Evolutionary conservation across 495 filamentous ascomycete species (phyloP).

Genomic region (Annulohypoxylon nitens): DNA sequence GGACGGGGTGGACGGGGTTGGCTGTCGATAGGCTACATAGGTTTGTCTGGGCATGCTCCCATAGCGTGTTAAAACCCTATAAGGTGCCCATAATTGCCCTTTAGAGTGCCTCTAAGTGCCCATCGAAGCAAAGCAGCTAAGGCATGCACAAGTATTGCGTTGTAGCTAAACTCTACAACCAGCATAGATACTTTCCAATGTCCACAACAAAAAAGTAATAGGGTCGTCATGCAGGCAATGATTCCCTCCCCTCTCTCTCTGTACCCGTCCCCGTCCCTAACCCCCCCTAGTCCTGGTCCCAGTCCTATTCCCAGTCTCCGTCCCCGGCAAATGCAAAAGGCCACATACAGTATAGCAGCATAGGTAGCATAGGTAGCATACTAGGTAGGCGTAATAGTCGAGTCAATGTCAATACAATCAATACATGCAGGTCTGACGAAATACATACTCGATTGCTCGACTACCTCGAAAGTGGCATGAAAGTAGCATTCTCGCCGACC

Average conservation of each 20-base stretch:
- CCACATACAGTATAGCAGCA: constrained; percentile 25
- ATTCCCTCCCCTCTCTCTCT: constrained; percentile 1
- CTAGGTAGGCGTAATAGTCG: constrained; percentile 19
- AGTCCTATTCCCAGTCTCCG: neutral
- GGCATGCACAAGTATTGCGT: constrained; percentile 33
- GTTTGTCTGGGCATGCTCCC: constrained; percentile 30
- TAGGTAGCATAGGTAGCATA: no score
- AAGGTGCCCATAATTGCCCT: neutral
- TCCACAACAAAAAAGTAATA: constrained; percentile 1
- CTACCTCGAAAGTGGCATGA: constrained; percentile 44
- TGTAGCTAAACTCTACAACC: constrained; percentile 37
- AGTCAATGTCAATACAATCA: constrained; percentile 39
- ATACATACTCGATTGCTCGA: constrained; percentile 43
- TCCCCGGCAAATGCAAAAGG: constrained; percentile 41
- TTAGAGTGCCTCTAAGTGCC: neutral
- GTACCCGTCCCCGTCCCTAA: neutral
- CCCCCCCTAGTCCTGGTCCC: neutral
- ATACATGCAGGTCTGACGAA: constrained; percentile 45
- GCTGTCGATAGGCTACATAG: constrained; percentile 19
- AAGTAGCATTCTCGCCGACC: constrained; percentile 20
- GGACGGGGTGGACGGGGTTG: neutral
- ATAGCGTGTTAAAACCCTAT: constrained; percentile 20
- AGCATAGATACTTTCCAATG: constrained; percentile 28
- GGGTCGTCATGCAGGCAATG: constrained; percentile 6
- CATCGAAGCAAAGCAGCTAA: constrained; percentile 9